A percentile compares a stretch with the other conserved stretches of the same genome.
Conservation (phyloP, 768 basidiomycete genomes). For the Podaxis mareebaensis region DNA sequence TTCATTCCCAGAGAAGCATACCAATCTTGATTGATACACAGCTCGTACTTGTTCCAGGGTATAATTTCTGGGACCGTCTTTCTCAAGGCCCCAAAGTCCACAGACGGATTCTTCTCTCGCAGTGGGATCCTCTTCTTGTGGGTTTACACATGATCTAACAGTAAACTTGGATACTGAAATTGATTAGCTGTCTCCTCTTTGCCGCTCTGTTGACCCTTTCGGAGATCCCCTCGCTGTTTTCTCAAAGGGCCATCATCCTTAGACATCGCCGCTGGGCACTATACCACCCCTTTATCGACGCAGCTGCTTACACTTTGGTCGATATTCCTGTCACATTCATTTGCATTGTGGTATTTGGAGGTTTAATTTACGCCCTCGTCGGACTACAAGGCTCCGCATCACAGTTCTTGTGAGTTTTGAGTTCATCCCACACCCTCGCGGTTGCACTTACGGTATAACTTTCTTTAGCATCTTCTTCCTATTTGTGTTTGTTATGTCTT, state of each 20-base stretch:
- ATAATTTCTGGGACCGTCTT: slow-evolving; percentile 66
- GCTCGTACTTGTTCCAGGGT: slow-evolving; percentile 52
- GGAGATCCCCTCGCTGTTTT: slow-evolving; percentile 63
- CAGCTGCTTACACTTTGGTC: slow-evolving; percentile 58
- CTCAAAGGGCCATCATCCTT: slow-evolving; percentile 59
- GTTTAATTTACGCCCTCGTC: slow-evolving; percentile 64
- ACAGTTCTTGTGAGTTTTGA: slow-evolving; percentile 60
- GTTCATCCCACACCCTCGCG: slow-evolving; percentile 14
- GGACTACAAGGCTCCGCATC: slow-evolving; percentile 51
- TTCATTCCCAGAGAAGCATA: neutral
- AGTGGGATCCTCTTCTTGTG: slow-evolving; percentile 80
- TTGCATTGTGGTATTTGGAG: slow-evolving; percentile 42
- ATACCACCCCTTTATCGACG: slow-evolving; percentile 42
- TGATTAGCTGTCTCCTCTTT: slow-evolving; percentile 45
- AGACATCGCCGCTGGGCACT: slow-evolving; percentile 60
- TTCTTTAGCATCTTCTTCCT: slow-evolving; percentile 55
- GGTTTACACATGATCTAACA: slow-evolving; percentile 29
- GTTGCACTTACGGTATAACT: neutral
- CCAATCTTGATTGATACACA: slow-evolving; percentile 21
- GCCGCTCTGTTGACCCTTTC: slow-evolving; percentile 60
- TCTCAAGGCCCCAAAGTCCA: slow-evolving; percentile 51
- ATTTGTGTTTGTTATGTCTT: slow-evolving; percentile 53
- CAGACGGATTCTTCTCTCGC: slow-evolving; percentile 69
- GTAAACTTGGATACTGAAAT: slow-evolving; percentile 22
- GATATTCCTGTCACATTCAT: slow-evolving; percentile 58